Conservation (phyloP, 148 eudicot species). For the Rhododendron griersonianum region DNA sequence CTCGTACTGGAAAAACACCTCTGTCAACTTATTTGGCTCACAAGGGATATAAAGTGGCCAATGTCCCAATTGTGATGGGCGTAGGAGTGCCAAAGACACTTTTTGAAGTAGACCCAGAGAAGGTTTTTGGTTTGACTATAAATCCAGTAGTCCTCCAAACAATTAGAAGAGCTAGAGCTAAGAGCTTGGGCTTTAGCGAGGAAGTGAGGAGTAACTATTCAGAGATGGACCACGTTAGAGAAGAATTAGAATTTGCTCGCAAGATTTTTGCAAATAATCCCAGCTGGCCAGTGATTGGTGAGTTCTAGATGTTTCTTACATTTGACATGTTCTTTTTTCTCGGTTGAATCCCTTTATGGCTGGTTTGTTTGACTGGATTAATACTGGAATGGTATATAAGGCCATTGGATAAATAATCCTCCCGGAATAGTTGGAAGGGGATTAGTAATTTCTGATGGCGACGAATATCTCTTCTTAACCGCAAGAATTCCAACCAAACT, state of each 20-base stretch:
- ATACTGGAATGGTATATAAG: background rate
- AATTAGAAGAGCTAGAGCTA: conserved; percentile 73
- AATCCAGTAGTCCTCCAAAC: conserved; percentile 67
- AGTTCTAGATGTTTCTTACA: conserved; percentile 20
- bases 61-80: conserved; percentile 82
- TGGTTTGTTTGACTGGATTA: background rate
- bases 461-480: background rate
- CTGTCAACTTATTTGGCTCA: conserved; percentile 85
- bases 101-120: conserved; percentile 66
- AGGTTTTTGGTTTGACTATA: conserved; percentile 82
- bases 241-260: conserved; percentile 64
- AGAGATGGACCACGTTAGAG: conserved; percentile 67
- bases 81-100: conserved; percentile 51
- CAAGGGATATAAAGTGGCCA: conserved; percentile 90
- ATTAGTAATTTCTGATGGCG: background rate
- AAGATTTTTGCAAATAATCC: conserved; percentile 77
- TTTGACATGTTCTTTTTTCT: background rate
- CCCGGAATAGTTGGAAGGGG: background rate
- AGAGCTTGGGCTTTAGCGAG: conserved; percentile 62
- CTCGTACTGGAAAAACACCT: conserved; percentile 93
- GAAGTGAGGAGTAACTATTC: conserved; percentile 53
- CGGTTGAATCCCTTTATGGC: background rate
- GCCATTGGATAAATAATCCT: background rate
- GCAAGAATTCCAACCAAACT: background rate
- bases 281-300: conserved; percentile 87